Conservation (phyloP, 768 basidiomycete genomes). For the Boletus barrowsii region DNA sequence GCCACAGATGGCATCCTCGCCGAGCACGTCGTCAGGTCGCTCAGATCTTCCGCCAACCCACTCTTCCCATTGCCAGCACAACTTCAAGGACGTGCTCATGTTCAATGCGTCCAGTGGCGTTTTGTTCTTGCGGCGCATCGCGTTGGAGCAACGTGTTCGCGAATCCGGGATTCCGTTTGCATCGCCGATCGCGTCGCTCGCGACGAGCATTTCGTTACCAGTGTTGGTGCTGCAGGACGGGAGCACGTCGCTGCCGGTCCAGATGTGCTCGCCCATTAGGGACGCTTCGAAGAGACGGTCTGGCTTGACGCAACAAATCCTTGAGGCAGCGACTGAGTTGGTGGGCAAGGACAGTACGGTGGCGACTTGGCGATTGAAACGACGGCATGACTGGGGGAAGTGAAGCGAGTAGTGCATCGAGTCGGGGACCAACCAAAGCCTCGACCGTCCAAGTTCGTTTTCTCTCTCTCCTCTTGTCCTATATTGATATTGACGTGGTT, state of each 20-base stretch:
- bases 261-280: constrained; percentile 17
- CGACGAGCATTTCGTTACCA: constrained; percentile 62
- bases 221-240: constrained; percentile 43
- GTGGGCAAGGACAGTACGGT: constrained; percentile 30
- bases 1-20: constrained; percentile 21
- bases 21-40: constrained; percentile 27
- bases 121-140: constrained; percentile 54
- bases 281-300: constrained; percentile 30
- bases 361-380: too few relatives aligned
- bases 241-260: constrained; percentile 27
- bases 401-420: constrained; percentile 34
- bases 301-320: constrained; percentile 34
- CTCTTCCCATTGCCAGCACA: constrained; percentile 36
- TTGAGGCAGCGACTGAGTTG: constrained; percentile 35
- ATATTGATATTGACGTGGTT: constrained; percentile 12
- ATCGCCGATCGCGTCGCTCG: constrained; percentile 32
- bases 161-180: constrained; percentile 25
- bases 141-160: constrained; percentile 37
- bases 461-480: too few relatives aligned
- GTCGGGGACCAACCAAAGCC: constrained; percentile 20
- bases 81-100: constrained; percentile 64
- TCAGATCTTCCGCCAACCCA: constrained; percentile 27
- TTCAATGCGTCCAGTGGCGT: constrained; percentile 60
- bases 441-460: too few relatives aligned
- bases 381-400: constrained; percentile 10